These are phyloP conservation scores for Penicillium cataractarum DNA, from an alignment of 495 filamentous ascomycete species.

Conservation along the genomic window DNA sequence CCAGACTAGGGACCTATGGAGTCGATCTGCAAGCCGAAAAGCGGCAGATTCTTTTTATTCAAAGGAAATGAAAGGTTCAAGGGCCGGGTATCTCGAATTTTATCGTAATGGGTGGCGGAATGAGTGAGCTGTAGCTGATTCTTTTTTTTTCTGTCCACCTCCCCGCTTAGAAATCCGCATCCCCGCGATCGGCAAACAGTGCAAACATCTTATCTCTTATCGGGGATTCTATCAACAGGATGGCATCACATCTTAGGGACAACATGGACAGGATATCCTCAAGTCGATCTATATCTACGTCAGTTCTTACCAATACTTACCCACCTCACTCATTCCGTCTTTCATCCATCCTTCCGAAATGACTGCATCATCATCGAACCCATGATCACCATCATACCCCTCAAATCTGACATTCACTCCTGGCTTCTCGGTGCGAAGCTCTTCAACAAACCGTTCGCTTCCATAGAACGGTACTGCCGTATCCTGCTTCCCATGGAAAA, in stretches of 20 bases:
- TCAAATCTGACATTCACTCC: slow-evolving; percentile 9
- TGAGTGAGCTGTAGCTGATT: slow-evolving; percentile 20
- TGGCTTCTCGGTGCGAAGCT: slow-evolving; percentile 10
- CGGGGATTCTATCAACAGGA: not conserved
- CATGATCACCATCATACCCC: slow-evolving; percentile 24
- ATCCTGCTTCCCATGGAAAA: slow-evolving; percentile 28
- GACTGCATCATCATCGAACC: slow-evolving; percentile 21
- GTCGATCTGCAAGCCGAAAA: not conserved
- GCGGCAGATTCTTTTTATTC: not conserved
- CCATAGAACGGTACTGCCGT: slow-evolving; percentile 21
- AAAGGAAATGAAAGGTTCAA: slow-evolving; percentile 6
- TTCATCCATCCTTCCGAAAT: slow-evolving; percentile 21
- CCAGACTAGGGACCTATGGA: not conserved
- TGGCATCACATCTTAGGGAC: not conserved
- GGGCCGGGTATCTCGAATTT: not conserved
- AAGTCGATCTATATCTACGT: not conserved
- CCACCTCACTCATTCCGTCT: slow-evolving; percentile 10
- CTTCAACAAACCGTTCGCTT: slow-evolving; percentile 1
- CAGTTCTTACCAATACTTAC: slow-evolving; percentile 5
- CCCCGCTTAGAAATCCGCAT: slow-evolving; percentile 50
- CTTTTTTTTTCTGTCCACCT: slow-evolving; percentile 28
- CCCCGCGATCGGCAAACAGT: slow-evolving; percentile 42
- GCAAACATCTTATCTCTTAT: slow-evolving; percentile 31
- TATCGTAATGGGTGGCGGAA: slow-evolving; percentile 12
- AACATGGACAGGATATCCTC: not conserved